These are phyloP conservation scores for Aurantiochytrium sp. DNA, from an alignment of 108 stramenopile genomes.

Conservation along the genomic window DNA sequence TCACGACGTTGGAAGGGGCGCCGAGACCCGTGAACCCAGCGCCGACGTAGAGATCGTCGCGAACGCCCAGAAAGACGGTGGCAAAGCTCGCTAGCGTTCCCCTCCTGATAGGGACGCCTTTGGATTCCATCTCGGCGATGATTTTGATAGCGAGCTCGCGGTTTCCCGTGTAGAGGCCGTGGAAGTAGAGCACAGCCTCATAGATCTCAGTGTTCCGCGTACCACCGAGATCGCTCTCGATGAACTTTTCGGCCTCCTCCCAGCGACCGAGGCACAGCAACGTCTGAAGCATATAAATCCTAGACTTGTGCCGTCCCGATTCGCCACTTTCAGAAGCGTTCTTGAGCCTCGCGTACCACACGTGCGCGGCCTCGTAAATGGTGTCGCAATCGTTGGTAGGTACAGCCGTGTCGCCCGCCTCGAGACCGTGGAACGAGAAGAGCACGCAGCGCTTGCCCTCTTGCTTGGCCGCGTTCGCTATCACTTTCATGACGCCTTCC, in stretches of 20 bases:
- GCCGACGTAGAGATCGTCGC: neutral
- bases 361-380: no score
- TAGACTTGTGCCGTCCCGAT: no score
- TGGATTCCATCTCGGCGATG: neutral
- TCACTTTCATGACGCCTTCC: no score
- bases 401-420: no score
- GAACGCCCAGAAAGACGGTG: neutral
- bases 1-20: neutral
- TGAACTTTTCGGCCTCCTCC: neutral
- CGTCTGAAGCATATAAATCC: no score
- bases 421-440: no score
- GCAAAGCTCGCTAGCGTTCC: neutral
- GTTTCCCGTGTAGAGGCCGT: neutral
- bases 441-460: no score
- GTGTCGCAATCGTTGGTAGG: no score
- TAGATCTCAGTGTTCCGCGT: neutral
- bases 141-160: neutral
- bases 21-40: neutral
- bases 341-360: no score
- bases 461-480: no score
- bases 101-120: neutral
- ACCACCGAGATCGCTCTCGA: neutral
- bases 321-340: no score
- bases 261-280: neutral
- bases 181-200: neutral